Percentiles rank a stretch among this genome's conserved stretches.
These are phyloP conservation scores for Cercospora berteroae DNA, from an alignment of 2,329 filamentous ascomycete genomes.

Conservation along the genomic window DNA sequence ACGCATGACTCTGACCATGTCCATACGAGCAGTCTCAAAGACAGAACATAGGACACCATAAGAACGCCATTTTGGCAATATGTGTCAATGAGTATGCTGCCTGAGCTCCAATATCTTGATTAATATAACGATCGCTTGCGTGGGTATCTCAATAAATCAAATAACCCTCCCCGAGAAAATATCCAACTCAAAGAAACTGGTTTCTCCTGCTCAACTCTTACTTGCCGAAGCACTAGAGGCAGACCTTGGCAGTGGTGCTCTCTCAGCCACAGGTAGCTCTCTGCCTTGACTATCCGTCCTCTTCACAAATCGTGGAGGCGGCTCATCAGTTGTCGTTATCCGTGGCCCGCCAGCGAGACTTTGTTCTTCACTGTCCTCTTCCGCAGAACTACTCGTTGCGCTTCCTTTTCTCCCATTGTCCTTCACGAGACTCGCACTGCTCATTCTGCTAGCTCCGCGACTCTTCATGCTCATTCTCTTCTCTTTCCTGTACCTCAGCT, in stretches of 20 bases:
- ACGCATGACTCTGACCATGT: no score
- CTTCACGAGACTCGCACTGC: not conserved
- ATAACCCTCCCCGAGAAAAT: not conserved
- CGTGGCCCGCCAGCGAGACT: slow-evolving; percentile 29
- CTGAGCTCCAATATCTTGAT: not conserved
- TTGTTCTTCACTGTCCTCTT: slow-evolving; percentile 16
- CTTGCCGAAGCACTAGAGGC: not conserved
- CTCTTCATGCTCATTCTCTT: not conserved
- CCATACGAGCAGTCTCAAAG: no score
- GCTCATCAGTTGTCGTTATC: slow-evolving; percentile 26
- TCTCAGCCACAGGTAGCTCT: slow-evolving; percentile 45
- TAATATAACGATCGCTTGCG: not conserved
- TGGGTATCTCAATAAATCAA: slow-evolving; percentile 12
- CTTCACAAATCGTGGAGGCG: slow-evolving; percentile 33
- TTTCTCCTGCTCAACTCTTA: not conserved
- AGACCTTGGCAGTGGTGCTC: slow-evolving; percentile 43
- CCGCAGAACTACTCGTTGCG: slow-evolving; percentile 5
- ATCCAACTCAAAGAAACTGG: not conserved
- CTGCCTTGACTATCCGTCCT: slow-evolving; percentile 44
- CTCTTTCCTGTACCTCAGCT: slow-evolving; percentile 5
- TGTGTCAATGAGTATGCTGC: not conserved
- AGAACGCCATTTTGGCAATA: not conserved
- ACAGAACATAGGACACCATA: no score
- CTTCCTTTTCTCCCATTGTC: not conserved
- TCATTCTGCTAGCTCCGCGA: slow-evolving; percentile 14